Percentiles rank a stretch among this genome's conserved stretches.
Evolutionary conservation across 805 yeast genomes (phyloP).

Genomic region (Wickerhamomyces chambardii): DNA sequence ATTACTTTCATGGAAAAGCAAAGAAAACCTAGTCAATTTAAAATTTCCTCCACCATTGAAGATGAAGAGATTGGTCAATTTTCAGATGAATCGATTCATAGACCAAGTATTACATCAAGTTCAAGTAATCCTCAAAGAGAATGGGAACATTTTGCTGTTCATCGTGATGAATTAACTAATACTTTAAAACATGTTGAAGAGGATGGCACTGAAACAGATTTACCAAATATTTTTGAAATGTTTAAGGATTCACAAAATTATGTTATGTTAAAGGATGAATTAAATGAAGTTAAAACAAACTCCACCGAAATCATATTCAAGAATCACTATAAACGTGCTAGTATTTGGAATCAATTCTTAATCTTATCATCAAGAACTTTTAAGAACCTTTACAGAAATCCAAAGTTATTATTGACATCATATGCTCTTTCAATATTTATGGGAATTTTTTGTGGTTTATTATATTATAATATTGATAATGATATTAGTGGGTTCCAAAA

Average conservation of each 20-base stretch:
- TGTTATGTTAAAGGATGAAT: constrained; percentile 21
- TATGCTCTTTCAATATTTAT: constrained; percentile 68
- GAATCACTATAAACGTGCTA: constrained; percentile 31
- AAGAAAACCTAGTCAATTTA: constrained; percentile 5
- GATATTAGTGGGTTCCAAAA: constrained; percentile 97
- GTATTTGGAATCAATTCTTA: constrained; percentile 53
- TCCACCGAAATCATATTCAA: constrained; percentile 13
- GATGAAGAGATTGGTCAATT: constrained; percentile 21
- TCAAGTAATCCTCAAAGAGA: constrained; percentile 56
- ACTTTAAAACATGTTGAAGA: constrained; percentile 2
- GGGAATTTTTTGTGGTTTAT: constrained; percentile 77
- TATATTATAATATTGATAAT: constrained; percentile 75
- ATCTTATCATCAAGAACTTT: constrained; percentile 82
- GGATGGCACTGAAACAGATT: constrained; percentile 9
- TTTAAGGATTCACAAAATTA: constrained; percentile 23
- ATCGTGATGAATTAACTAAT: constrained; percentile 55
- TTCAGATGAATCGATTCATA: constrained; percentile 21
- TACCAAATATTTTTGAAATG: constrained; percentile 15
- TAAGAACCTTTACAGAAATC: constrained; percentile 88
- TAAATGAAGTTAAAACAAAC: constrained; percentile 15
- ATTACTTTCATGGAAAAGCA: constrained; percentile 55
- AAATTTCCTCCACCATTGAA: constrained; percentile 10
- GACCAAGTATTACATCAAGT: constrained; percentile 16
- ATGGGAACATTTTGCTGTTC: constrained; percentile 83
- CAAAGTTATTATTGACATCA: constrained; percentile 78